Base-by-base conservation (phyloP, 2,329 filamentous ascomycete species). In the Ascochyta fabae region DNA sequence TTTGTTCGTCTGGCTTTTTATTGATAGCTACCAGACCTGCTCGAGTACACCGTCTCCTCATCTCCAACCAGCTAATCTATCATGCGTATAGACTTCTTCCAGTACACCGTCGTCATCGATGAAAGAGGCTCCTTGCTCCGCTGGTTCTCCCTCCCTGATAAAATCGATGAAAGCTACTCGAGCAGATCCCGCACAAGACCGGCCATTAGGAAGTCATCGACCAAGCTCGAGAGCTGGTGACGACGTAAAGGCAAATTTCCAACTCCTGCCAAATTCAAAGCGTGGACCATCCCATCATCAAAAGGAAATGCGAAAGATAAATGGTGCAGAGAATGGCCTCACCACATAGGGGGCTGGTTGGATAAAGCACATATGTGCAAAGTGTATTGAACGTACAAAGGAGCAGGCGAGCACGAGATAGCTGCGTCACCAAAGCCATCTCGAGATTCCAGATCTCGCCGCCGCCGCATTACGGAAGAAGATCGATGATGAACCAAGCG, bases 251-350 rank as follows among this genome's bases (percentile, higher is more conserved):
- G 53, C 29, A 59, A 56, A 62, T 52, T 44, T 45, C 44, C 56
- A 53, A 57, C 44, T 51, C 47, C 61, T 48, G 53, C 53, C 53
- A 65, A 53, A 53, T 56, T 69, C 61, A 49, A 64, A 56, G 63
- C 51, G 34, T 64, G 59, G 46, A 62, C 66, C 66, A 65, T 69
- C 52, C 60, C 64, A 59, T 68, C 67, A 60, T 67, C 53, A 67
- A 59, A 66, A 65, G 43, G 55, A 58, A 53, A 60, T 50, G 16
- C 47, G 55, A 55, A 60, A 56, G 53, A 48, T 52, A 58, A 59
- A 52, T 58, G 66, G 62, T 61, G 40, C 50, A 62, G 48, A 41
- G n/a, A 50, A 51, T 52, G 19, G 47, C 62, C 60, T 58, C 60
- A 50, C 55, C 29, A 48, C 50, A 16, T 10, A 33, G 60, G 53